These are phyloP conservation scores for Fonsecaea pedrosoi DNA, from an alignment of 2,329 filamentous ascomycete genomes.

Conservation along the genomic window DNA sequence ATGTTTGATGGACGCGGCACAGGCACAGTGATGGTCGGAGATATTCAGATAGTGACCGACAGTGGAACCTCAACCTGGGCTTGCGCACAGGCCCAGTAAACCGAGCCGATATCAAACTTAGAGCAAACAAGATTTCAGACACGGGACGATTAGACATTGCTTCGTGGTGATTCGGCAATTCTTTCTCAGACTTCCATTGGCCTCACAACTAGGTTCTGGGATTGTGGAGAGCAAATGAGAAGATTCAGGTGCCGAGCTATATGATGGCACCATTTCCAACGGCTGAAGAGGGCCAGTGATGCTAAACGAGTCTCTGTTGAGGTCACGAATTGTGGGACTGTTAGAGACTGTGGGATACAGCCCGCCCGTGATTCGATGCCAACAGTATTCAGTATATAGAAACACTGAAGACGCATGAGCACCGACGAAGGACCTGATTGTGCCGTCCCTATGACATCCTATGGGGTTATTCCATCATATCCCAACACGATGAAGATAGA, in stretches of 20 bases:
- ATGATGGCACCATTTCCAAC: background rate
- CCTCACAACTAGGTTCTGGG: background rate
- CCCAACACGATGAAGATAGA: background rate
- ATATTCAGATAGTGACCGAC: background rate
- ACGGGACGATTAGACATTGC: background rate
- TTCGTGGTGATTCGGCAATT: background rate
- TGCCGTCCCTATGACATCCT: background rate
- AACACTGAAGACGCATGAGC: no score
- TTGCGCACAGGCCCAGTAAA: background rate
- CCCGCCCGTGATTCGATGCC: background rate
- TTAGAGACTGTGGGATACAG: background rate
- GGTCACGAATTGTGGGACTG: background rate
- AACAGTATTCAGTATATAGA: background rate
- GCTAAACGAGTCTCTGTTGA: background rate
- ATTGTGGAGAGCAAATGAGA: background rate
- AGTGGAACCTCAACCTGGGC: background rate
- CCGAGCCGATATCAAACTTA: background rate
- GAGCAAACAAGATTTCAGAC: background rate
- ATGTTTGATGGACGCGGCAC: background rate
- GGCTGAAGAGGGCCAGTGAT: background rate
- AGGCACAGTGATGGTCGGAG: background rate
- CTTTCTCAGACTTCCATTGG: background rate
- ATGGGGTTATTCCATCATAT: background rate
- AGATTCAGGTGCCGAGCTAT: background rate
- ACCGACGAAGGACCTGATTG: background rate